Evolutionary conservation across 306 rosid species (phyloP).

Genomic region (Clitoria ternatea): DNA sequence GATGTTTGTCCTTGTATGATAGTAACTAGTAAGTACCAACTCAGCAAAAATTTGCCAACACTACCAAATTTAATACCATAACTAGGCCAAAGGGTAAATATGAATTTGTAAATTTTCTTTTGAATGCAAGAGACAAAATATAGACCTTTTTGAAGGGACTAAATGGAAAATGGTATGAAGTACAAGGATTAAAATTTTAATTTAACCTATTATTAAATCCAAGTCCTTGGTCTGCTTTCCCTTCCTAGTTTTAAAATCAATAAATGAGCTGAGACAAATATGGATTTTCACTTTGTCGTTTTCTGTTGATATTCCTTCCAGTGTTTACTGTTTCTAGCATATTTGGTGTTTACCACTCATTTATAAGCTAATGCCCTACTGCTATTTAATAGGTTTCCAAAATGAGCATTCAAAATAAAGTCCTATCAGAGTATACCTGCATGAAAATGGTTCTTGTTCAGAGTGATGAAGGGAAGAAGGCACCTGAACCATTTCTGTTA

Average conservation of each 20-base stretch:
- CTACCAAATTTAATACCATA: not conserved
- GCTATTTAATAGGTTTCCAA: conserved; percentile 50
- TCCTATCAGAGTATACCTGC: conserved; percentile 75
- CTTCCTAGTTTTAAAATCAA: not conserved
- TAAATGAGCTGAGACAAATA: not conserved
- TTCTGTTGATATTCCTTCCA: conserved; percentile 8
- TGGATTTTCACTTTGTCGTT: not conserved
- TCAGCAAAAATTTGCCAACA: not conserved
- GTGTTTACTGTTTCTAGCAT: not conserved
- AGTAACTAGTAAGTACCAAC: not conserved
- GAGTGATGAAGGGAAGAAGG: conserved; percentile 45
- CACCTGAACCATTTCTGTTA: conserved; percentile 33
- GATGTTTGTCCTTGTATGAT: not conserved
- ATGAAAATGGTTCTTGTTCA: conserved; percentile 41
- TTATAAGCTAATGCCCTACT: conserved; percentile 17
- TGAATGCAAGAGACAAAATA: not conserved
- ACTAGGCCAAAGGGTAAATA: not conserved
- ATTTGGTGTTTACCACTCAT: not conserved
- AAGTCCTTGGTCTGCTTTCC: not conserved
- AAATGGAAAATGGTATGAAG: not conserved
- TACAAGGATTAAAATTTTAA: not conserved
- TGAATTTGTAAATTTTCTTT: not conserved
- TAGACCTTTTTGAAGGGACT: not conserved
- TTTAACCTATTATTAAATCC: not conserved
- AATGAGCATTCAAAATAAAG: conserved; percentile 70